These are phyloP conservation scores for Crithidia acanthocephali DNA, from an alignment of 208 protist species.

Conservation along the genomic window DNA sequence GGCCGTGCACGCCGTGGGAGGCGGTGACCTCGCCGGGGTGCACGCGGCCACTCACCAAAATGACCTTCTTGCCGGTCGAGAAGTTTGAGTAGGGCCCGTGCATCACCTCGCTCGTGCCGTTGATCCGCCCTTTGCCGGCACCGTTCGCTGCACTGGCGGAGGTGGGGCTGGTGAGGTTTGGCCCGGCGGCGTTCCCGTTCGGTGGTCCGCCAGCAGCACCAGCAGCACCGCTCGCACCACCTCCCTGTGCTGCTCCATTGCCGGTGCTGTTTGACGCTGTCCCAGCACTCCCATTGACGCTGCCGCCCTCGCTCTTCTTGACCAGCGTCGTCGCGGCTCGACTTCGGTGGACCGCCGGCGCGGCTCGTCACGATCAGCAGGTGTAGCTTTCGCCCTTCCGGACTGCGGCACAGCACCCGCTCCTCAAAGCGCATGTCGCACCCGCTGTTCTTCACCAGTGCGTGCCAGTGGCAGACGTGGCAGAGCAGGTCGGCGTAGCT, in stretches of 20 bases:
- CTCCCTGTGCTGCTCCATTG: neutral
- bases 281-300: no score
- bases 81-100: constrained; percentile 77
- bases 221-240: neutral
- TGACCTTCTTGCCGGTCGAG: constrained; percentile 81
- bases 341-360: constrained; percentile 15
- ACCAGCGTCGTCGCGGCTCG: neutral
- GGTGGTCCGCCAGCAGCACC: no score
- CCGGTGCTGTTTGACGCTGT: no score
- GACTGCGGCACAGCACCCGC: constrained; percentile 76
- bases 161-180: neutral
- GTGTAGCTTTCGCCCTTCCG: constrained; percentile 86
- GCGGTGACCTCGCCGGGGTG: constrained; percentile 94
- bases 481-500: constrained; percentile 88
- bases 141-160: neutral
- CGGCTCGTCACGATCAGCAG: constrained; percentile 80
- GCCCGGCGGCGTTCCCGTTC: no score
- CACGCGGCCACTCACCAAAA: constrained; percentile 90
- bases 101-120: constrained; percentile 18
- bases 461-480: constrained; percentile 83
- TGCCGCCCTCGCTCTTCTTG: neutral
- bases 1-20: constrained; percentile 89
- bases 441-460: constrained; percentile 54
- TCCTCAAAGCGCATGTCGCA: constrained; percentile 83
- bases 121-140: constrained; percentile 27